A percentile compares a stretch with the other conserved stretches of the same genome.
Evolutionary conservation across 345 rosid genomes (phyloP).

Genomic region (Eutrema japonicum): DNA sequence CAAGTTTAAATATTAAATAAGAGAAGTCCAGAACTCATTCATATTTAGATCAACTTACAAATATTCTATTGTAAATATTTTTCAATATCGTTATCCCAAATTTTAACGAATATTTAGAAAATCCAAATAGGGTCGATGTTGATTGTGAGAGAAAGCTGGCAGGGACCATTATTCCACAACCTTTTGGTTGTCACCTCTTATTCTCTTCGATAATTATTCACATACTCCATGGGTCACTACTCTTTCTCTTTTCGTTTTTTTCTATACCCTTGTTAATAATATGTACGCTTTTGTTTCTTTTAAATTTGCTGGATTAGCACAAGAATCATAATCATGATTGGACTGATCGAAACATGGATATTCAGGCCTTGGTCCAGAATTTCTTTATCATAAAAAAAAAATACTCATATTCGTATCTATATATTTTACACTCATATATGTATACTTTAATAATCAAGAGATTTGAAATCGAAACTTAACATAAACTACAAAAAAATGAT

Average conservation of each 20-base stretch:
- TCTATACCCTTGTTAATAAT: conserved; percentile 20
- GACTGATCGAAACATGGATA: conserved; percentile 20
- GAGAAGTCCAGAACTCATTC: conserved; percentile 4
- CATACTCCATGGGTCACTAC: conserved; percentile 41
- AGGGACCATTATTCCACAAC: conserved; percentile 50
- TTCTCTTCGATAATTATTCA: conserved; percentile 46
- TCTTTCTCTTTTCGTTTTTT: conserved; percentile 20
- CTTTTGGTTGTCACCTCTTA: conserved; percentile 51
- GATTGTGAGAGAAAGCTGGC: conserved; percentile 49
- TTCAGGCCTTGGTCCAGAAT: background rate
- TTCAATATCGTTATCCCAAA: conserved; percentile 15
- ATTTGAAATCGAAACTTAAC: conserved; percentile 2
- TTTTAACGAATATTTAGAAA: conserved; percentile 33
- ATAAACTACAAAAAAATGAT: conserved; percentile 7
- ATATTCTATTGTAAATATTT: conserved; percentile 1
- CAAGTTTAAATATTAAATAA: background rate
- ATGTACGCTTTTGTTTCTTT: conserved; percentile 19
- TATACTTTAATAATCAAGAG: conserved; percentile 12
- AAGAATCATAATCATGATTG: conserved; percentile 37
- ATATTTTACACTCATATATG: background rate
- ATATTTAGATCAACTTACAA: conserved; percentile 1
- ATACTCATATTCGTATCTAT: too few species aligned
- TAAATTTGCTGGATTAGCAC: conserved; percentile 42
- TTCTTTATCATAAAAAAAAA: too few species aligned
- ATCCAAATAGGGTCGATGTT: conserved; percentile 40